phyloP scores from a whole-genome alignment of 345 rosid species.

The Erysimum cheiranthoides region DNA sequence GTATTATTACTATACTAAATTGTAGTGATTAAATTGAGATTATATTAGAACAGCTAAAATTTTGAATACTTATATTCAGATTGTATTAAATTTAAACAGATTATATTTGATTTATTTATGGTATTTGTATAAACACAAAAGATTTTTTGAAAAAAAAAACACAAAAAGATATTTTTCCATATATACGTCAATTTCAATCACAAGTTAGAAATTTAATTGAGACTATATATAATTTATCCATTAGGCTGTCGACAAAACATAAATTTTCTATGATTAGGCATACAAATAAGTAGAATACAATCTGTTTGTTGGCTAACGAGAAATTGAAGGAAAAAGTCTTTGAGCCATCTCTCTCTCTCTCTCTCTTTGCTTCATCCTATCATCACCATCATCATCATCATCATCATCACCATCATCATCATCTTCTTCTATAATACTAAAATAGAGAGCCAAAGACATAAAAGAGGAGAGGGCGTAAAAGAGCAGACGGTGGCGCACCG shows the following conservation, averaged over 20 bases:
- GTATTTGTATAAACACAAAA: neutral
- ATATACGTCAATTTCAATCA: constrained; percentile 25
- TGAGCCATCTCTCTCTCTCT: constrained; percentile 18
- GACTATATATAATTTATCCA: neutral
- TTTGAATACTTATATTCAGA: neutral
- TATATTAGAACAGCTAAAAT: neutral
- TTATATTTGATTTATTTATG: neutral
- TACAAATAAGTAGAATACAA: constrained; percentile 30
- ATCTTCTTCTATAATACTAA: constrained; percentile 39
- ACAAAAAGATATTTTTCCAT: neutral
- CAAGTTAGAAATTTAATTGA: constrained; percentile 8
- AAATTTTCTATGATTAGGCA: constrained; percentile 40
- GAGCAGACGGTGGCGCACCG: constrained; percentile 60
- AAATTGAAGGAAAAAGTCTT: constrained; percentile 28
- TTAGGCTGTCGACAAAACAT: constrained; percentile 11
- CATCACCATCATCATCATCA: neutral
- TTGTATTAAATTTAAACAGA: neutral
- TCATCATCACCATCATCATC: neutral
- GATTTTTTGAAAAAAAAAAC: neutral
- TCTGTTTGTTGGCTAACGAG: constrained; percentile 43
- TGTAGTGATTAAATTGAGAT: neutral
- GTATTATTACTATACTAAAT: neutral
- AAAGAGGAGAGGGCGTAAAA: constrained; percentile 43
- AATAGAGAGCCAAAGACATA: constrained; percentile 31
- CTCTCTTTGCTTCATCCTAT: neutral